Evolutionary conservation across 371 early-diverging fungal genomes (phyloP).

Genomic region (Coemansia sp.): DNA sequence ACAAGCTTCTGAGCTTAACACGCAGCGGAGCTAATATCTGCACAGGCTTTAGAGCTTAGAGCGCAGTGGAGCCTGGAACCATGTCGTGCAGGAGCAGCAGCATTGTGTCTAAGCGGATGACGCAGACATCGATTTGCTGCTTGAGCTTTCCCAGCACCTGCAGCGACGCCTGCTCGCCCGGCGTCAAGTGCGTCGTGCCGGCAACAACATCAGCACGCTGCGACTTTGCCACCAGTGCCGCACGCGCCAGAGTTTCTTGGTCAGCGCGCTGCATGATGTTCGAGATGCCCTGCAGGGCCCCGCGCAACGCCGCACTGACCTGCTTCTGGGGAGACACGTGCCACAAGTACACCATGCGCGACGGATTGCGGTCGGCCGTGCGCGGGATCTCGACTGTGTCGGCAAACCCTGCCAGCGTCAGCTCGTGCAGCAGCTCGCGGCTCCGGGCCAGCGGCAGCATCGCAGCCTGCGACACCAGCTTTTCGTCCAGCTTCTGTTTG

Average conservation of each 20-base stretch:
- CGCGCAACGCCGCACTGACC: constrained; percentile 61
- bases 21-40: neutral
- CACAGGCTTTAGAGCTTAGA: neutral
- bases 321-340: constrained; percentile 68
- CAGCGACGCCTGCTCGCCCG: constrained; percentile 61
- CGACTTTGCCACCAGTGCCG: constrained; percentile 70
- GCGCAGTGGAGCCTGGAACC: constrained; percentile 1
- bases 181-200: constrained; percentile 62
- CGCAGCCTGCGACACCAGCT: constrained; percentile 68
- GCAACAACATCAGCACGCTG: constrained; percentile 73
- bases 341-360: constrained; percentile 83
- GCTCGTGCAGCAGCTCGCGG: constrained; percentile 66
- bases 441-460: constrained; percentile 63
- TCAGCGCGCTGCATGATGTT: constrained; percentile 70
- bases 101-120: constrained; percentile 66
- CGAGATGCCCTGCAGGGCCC: constrained; percentile 64
- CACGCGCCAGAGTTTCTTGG: constrained; percentile 61
- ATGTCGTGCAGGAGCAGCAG: constrained; percentile 71
- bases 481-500: constrained; percentile 84
- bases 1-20: too few relatives aligned
- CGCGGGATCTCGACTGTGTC: constrained; percentile 85
- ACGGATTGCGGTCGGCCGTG: constrained; percentile 81
- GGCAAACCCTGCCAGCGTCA: constrained; percentile 70
- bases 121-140: constrained; percentile 61
- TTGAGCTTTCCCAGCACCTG: constrained; percentile 57